These are phyloP conservation scores for Quercus parvula DNA, from an alignment of 306 rosid genomes.

Conservation along the genomic window DNA sequence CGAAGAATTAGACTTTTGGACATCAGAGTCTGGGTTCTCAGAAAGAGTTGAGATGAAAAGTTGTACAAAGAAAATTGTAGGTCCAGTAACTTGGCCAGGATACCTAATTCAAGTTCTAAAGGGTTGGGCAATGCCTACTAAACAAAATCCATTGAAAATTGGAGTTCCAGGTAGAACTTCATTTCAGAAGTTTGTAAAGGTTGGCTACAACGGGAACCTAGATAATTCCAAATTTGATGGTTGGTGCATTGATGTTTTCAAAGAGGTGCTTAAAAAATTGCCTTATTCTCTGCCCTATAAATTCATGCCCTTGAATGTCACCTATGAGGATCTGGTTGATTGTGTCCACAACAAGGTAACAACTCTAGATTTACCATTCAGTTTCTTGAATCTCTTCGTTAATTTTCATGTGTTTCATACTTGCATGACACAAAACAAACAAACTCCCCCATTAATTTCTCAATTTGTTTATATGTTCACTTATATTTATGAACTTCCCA, in stretches of 20 bases:
- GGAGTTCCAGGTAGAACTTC: slow-evolving; percentile 22
- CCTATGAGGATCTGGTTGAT: slow-evolving; percentile 7
- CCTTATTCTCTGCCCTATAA: slow-evolving; percentile 2
- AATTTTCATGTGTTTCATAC: too few species aligned
- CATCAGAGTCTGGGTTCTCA: too few species aligned
- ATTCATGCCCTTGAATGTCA: background rate
- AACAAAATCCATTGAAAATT: slow-evolving; percentile 18
- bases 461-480: too few species aligned
- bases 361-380: background rate
- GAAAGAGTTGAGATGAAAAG: too few species aligned
- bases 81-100: slow-evolving; percentile 34
- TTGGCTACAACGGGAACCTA: background rate
- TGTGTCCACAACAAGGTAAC: slow-evolving; percentile 22
- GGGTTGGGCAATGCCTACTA: slow-evolving; percentile 35
- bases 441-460: too few species aligned
- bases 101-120: background rate
- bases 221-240: slow-evolving; percentile 5
- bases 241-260: slow-evolving; percentile 24
- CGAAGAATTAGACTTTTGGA: too few species aligned
- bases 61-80: background rate
- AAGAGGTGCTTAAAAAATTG: background rate
- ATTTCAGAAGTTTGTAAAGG: slow-evolving; percentile 20
- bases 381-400: background rate
- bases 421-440: too few species aligned
- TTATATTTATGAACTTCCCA: too few species aligned